Evolutionary conservation across 2,329 filamentous ascomycete genomes (phyloP).

Genomic region (Aureobasidium sp.): DNA sequence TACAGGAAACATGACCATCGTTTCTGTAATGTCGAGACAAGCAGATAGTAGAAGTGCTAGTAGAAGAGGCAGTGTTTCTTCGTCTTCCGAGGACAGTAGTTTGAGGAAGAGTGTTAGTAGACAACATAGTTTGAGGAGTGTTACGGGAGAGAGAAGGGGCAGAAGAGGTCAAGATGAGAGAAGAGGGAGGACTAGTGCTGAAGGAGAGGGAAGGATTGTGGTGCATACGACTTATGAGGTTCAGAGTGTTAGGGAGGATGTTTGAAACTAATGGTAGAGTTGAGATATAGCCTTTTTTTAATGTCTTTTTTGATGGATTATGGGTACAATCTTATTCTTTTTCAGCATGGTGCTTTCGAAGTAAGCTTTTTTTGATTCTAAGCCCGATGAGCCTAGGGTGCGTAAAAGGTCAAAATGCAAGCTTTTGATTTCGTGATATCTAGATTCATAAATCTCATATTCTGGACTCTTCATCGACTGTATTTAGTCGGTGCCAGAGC

Average conservation of each 20-base stretch:
- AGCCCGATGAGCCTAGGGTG: too few relatives aligned
- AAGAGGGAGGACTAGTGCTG: too few relatives aligned
- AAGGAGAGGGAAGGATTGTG: background rate
- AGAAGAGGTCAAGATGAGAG: background rate
- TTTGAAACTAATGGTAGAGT: background rate
- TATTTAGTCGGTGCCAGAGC: slow-evolving; percentile 32
- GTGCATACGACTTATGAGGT: slow-evolving; percentile 2
- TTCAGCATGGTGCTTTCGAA: too few relatives aligned
- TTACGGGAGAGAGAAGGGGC: background rate
- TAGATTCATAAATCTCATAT: background rate
- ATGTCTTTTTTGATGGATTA: background rate
- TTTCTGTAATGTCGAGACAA: background rate
- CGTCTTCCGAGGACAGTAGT: background rate
- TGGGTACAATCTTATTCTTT: too few relatives aligned
- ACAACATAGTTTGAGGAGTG: background rate
- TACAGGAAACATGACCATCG: background rate
- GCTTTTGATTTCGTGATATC: background rate
- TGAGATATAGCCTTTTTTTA: background rate
- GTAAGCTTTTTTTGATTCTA: too few relatives aligned
- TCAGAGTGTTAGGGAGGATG: background rate
- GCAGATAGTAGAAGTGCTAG: background rate
- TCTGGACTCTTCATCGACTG: too few relatives aligned
- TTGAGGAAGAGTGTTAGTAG: background rate
- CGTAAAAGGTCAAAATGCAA: background rate
- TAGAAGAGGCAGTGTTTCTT: background rate